phyloP scores from a whole-genome alignment of 2,329 filamentous ascomycete genomes.

The Colletotrichum liaoningense region DNA sequence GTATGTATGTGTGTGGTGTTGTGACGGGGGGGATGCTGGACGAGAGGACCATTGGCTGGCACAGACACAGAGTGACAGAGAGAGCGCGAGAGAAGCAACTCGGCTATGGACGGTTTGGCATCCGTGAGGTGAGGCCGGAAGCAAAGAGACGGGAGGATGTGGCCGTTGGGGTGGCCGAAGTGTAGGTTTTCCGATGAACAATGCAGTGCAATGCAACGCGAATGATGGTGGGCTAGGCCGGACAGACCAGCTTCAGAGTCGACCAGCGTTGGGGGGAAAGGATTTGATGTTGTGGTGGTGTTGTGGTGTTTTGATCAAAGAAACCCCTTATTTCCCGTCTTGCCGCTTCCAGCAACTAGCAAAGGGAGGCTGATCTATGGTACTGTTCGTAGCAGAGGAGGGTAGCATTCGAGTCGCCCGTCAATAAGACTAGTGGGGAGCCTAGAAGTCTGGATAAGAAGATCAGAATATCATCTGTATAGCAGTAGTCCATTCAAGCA shows the following conservation, averaged over 20 bases:
- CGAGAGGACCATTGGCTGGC: not conserved
- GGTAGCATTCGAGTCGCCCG: not conserved
- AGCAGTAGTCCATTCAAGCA: not conserved
- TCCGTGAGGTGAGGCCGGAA: not conserved
- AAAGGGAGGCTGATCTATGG: constrained; percentile 4
- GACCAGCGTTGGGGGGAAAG: not conserved
- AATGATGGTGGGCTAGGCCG: not conserved
- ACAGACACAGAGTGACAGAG: not conserved
- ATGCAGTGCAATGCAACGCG: constrained; percentile 11
- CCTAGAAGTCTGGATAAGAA: not conserved
- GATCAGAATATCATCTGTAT: not conserved
- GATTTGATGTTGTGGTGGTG: not conserved
- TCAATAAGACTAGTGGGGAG: not conserved
- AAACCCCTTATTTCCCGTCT: constrained; percentile 22
- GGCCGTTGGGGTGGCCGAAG: not conserved
- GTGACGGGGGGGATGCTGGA: not conserved
- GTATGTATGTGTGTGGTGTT: not conserved
- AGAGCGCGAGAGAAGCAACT: not conserved
- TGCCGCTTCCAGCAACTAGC: constrained; percentile 10
- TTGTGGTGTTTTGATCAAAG: not conserved
- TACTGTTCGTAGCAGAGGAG: not conserved
- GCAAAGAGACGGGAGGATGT: not conserved
- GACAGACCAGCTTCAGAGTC: not conserved
- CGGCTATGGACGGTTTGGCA: not conserved
- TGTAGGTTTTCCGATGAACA: constrained; percentile 3